Evolutionary conservation across 805 yeast genomes (phyloP), one percentile per base, ranked within the genome.

Genomic region (Kazachstania bromeliacearum): DNA sequence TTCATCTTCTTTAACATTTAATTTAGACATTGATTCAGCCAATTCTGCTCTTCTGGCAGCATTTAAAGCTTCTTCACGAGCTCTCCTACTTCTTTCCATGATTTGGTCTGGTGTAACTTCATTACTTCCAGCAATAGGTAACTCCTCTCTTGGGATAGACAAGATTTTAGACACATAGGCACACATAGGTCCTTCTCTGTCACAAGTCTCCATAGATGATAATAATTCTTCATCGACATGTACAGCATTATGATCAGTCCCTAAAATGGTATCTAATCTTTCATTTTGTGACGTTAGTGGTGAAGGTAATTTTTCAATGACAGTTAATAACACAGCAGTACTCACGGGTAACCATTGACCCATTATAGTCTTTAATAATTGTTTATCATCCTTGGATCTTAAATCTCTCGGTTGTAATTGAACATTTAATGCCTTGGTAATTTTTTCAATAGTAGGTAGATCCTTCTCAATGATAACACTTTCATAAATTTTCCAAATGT

Each of bases 261-360:
- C 67, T 12, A 72, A 73, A 31, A 92, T 58, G 10, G 72, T 71
- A 8, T 78, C 80, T 42, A 85, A 72, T 45, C 96, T 72, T 23
- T 69, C 73, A 16, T 59, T 60, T 57, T 92, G 99, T 0, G 96
- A 83, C 1, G 55, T 64, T 4, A 69, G 49, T 1, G 98, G 98
- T 6, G 94, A 81, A 0, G 96, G 96, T 33, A 92, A 58, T 42
- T 75, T 74, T 40, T 85, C 92, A 22, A 88, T 79, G 4, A 89
- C 94, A 1, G 94, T 77, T 7, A 92, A 68, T 20, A 92, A 62
- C 7, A 89, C 72, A 0, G 97, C 84, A 26, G 83, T 79, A 17
- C 96, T 81, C 4, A 92, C 74, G 1, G 99, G 97, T 16, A 92
- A 64, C 96, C 98, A 92, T 53, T 89, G 96, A 1, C 85, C 75